Conservation (phyloP, 257 asterid species). For the Gentiana dahurica region DNA sequence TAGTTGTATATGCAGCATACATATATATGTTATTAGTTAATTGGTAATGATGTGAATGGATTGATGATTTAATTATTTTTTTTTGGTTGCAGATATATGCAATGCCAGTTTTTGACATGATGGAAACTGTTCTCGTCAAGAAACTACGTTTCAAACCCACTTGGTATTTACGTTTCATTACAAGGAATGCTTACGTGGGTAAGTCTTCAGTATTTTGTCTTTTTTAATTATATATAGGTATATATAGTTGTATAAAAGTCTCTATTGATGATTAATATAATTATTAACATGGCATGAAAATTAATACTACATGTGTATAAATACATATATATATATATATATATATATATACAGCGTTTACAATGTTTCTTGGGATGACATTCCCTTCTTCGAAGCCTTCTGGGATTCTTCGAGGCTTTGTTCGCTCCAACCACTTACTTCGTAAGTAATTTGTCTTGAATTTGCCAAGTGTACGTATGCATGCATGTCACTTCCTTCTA, state of each 20-base stretch:
- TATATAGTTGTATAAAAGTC: too few relatives aligned
- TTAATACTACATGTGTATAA: neutral
- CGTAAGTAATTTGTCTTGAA: conserved; percentile 16
- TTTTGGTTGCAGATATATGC: conserved; percentile 29
- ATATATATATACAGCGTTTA: conserved; percentile 15
- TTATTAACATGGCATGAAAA: too few relatives aligned
- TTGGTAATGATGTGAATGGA: too few relatives aligned
- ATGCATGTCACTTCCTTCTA: neutral
- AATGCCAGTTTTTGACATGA: conserved; percentile 43
- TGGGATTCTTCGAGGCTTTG: conserved; percentile 47
- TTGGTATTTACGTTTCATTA: conserved; percentile 14
- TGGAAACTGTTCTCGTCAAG: conserved; percentile 33
- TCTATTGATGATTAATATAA: too few relatives aligned
- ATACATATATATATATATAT: too few relatives aligned
- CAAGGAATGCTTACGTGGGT: conserved; percentile 37
- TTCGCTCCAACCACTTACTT: conserved; percentile 41
- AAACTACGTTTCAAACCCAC: conserved; percentile 17
- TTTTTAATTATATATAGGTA: too few relatives aligned
- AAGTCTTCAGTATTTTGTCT: neutral
- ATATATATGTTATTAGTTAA: too few relatives aligned
- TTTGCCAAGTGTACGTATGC: neutral
- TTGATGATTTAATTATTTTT: neutral
- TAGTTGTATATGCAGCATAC: too few relatives aligned
- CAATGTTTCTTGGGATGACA: conserved; percentile 29
- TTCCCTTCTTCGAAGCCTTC: conserved; percentile 43